Conservation (phyloP, 2,329 filamentous ascomycete genomes). For the Trichophyton schoenleinii region DNA sequence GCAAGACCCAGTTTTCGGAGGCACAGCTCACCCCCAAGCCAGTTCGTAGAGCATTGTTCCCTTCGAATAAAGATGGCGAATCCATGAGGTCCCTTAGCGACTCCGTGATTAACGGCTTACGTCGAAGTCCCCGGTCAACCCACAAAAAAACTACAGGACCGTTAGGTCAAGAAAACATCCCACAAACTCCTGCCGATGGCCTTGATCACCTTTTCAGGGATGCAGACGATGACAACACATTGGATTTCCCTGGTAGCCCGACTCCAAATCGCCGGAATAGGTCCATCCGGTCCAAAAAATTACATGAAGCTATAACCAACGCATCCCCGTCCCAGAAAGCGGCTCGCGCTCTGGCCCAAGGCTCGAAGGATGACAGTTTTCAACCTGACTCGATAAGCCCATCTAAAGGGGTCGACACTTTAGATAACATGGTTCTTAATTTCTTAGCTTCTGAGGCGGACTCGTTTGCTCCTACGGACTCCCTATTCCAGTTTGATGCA, state of each 20-base stretch:
- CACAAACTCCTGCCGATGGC: slow-evolving; percentile 37
- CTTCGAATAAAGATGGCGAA: slow-evolving; percentile 25
- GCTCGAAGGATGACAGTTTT: slow-evolving; percentile 9
- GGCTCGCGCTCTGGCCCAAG: background rate
- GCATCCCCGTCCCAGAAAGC: background rate
- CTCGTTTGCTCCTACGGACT: slow-evolving; percentile 17
- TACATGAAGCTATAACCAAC: background rate
- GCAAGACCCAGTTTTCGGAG: slow-evolving; percentile 32
- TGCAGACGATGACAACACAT: slow-evolving; percentile 34
- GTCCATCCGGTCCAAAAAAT: background rate
- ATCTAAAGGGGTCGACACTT: slow-evolving; percentile 19
- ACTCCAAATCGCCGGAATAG: slow-evolving; percentile 31
- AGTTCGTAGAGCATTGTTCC: slow-evolving; percentile 34
- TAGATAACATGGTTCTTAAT: slow-evolving; percentile 28
- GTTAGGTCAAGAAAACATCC: slow-evolving; percentile 48
- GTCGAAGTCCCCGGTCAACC: slow-evolving; percentile 28
- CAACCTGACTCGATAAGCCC: slow-evolving; percentile 17
- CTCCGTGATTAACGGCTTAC: slow-evolving; percentile 38
- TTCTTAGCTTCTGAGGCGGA: slow-evolving; percentile 26
- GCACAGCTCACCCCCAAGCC: slow-evolving; percentile 45
- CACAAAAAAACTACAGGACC: slow-evolving; percentile 28
- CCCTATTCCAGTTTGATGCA: slow-evolving; percentile 20
- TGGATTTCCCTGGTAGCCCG: slow-evolving; percentile 45
- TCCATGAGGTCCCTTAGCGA: slow-evolving; percentile 27
- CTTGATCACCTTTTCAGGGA: slow-evolving; percentile 57